Base-by-base conservation (phyloP, 2,329 filamentous ascomycete species). In the Fusarium annulatum region DNA sequence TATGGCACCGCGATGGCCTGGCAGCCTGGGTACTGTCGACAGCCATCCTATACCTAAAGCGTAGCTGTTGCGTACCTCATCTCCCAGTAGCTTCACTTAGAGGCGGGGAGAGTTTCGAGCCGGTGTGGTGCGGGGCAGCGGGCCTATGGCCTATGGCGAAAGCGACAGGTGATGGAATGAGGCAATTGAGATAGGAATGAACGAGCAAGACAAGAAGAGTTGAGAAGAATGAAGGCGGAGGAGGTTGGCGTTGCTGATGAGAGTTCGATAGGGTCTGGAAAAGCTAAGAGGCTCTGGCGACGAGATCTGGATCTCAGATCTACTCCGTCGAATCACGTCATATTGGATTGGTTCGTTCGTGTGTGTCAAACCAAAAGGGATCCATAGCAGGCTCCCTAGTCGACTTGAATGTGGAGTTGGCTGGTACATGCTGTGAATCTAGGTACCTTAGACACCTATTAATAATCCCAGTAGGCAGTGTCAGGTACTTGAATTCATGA, bases 171-270 rank as follows among this genome's bases (percentile, higher is more conserved):
- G 42, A 67, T 74, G 71, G 71, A 74, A 74, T 74, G 71, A 51
- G 59, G 45, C 43, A 46, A 71, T 45, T 38, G 46, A 49, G 61
- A 67, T 58, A 61, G 70, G 70, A 71, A 73, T 73, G 71, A 34
- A 71, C 33, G 46, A 66, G 58, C 52, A 61, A 63, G 67, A 67
- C 52, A 61, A 49, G 36, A 39, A 71, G 36, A 30, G 36, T 52
- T 46, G 46, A 61, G 36, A 72, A 74, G 71, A 73, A 73, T 74
- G 71, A 69, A 74, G 71, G 71, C 67, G 67, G 67, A 57, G 14
- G 48, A 57, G 38, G 41, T 43, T 67, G 63, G 69, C 39, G 49
- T 72, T 52, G 38, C 38, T 33, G 28, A 51, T 36, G 30, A 58
- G 41, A 38, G 33, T 58, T 49, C 23, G 41, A 58, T 28, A 43